Percentiles rank a stretch among this genome's conserved stretches.
These are phyloP conservation scores for Agaricus sinodeliciosus DNA, from an alignment of 768 basidiomycete genomes.

Conservation along the genomic window DNA sequence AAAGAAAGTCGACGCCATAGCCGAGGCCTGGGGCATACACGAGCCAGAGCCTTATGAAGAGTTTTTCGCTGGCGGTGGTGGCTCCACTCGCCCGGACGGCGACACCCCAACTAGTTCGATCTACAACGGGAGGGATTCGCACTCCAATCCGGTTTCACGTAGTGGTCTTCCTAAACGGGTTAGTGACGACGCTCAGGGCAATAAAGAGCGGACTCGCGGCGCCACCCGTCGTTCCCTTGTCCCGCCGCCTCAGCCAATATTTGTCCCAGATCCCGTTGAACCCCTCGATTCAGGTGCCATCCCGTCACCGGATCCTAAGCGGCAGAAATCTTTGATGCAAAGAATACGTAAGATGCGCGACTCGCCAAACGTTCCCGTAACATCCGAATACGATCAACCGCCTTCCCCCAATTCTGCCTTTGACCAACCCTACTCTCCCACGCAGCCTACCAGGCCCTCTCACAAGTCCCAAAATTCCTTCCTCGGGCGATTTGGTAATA, in stretches of 20 bases:
- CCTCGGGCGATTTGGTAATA: slow-evolving; percentile 60
- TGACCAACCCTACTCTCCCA: slow-evolving; percentile 22
- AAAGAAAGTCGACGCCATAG: slow-evolving; percentile 84
- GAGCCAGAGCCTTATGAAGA: slow-evolving; percentile 91
- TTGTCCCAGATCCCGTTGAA: slow-evolving; percentile 49
- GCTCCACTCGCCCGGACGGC: slow-evolving; percentile 37
- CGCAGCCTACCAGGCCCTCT: slow-evolving; percentile 42
- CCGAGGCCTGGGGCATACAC: slow-evolving; percentile 90
- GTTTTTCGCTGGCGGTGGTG: slow-evolving; percentile 80
- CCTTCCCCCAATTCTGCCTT: slow-evolving; percentile 41
- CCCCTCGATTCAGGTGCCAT: slow-evolving; percentile 34
- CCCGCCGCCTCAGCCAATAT: slow-evolving; percentile 82
- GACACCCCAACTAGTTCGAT: slow-evolving; percentile 64
- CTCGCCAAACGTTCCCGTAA: slow-evolving; percentile 74
- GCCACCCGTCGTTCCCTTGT: slow-evolving; percentile 44
- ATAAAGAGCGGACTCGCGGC: slow-evolving; percentile 36
- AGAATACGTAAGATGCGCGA: slow-evolving; percentile 88
- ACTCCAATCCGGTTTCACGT: slow-evolving; percentile 24
- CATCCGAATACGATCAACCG: slow-evolving; percentile 34
- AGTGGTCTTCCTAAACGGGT: slow-evolving; percentile 29
- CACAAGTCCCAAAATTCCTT: slow-evolving; percentile 73
- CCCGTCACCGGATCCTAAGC: slow-evolving; percentile 52
- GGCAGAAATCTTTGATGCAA: slow-evolving; percentile 80
- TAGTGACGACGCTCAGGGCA: slow-evolving; percentile 20
- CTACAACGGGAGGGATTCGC: slow-evolving; percentile 56